Base-by-base conservation (phyloP, 495 filamentous ascomycete genomes). In the Cercophora scortea region DNA sequence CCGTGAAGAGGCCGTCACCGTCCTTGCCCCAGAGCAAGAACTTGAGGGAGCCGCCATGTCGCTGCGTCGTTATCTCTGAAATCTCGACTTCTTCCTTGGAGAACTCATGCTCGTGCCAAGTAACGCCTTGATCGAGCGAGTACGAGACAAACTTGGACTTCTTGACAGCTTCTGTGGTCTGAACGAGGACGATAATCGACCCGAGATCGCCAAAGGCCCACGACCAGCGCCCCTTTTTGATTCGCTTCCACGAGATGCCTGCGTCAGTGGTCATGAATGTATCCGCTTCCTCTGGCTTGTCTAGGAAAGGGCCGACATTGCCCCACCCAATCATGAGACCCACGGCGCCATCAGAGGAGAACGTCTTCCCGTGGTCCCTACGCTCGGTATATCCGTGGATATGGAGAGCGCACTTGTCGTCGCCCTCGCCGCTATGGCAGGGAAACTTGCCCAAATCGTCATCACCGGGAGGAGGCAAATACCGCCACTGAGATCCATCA, bases 201-300 rank as follows among this genome's bases (percentile, higher is more conserved):
- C 94, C 94, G 63, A 94, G 88, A 56, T 97, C 94, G 49, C 93
- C 93, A 59, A 85, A 94, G 58, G 95, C 89, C 88, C 89, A 99
- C 70, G 85, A 84, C 70, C 89, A 94, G 36, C 71, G 78, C 8
- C 93, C 94, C 62, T 92, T 88, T 71, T 83, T 91, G 49, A 87
- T 84, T 36, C 83, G 76, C 42, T 77, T 85, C 94, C 94, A 99
- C 32, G 72, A 83, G 51, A 96, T 71, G n/a, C 94, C 94, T 36
- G 84, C 93, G 65, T 99, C 90, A 1, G 71, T 70, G 38, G 88
- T 93, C 66, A 96, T 82, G 73, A 89, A 99, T 0, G 92, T 97
- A 60, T 89, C 83, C 39, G 81, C 81, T 8, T 89, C 81, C 25
- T 81, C 78, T n/a, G 67, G 57, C 19, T 73, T 66, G 16, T 71